These are phyloP conservation scores for Setomelanomma holmii DNA, from an alignment of 2,329 filamentous ascomycete genomes.

Conservation along the genomic window DNA sequence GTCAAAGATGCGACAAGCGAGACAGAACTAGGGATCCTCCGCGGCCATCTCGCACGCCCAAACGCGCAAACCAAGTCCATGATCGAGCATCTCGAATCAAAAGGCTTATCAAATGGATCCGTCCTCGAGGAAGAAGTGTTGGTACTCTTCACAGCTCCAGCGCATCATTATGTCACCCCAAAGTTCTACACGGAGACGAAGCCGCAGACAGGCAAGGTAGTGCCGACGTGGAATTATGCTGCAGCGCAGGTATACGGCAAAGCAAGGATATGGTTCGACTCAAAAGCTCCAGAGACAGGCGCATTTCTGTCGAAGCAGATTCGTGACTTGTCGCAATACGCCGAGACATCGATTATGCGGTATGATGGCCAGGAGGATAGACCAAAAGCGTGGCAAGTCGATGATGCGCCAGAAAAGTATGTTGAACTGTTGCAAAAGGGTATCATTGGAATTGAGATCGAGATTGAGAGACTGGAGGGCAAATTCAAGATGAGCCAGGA, in stretches of 20 bases:
- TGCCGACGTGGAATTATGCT: conserved; percentile 75
- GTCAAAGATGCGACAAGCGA: conserved; percentile 46
- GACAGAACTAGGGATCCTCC: conserved; percentile 58
- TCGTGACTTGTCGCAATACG: conserved; percentile 58
- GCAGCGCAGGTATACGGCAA: conserved; percentile 70
- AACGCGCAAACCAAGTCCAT: conserved; percentile 71
- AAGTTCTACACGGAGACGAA: conserved; percentile 71
- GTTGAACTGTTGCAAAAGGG: conserved; percentile 50
- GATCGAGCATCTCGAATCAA: conserved; percentile 57
- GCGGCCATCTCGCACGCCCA: conserved; percentile 67
- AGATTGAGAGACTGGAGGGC: conserved; percentile 29
- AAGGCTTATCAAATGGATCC: conserved; percentile 5
- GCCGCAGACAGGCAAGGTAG: conserved; percentile 68
- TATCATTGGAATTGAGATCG: conserved; percentile 36
- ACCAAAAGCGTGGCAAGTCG: conserved; percentile 63
- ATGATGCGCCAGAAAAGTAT: conserved; percentile 64
- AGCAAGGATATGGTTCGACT: conserved; percentile 62
- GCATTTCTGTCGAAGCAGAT: conserved; percentile 62
- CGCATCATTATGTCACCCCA: conserved; percentile 71
- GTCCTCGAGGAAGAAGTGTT: conserved; percentile 62
- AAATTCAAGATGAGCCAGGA: conserved; percentile 42
- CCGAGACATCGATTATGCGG: conserved; percentile 65
- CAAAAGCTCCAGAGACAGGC: conserved; percentile 54
- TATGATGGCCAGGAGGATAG: conserved; percentile 39
- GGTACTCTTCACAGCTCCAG: conserved; percentile 66